Conservation (phyloP, 495 filamentous ascomycete species). For the Lepraria neglecta region DNA sequence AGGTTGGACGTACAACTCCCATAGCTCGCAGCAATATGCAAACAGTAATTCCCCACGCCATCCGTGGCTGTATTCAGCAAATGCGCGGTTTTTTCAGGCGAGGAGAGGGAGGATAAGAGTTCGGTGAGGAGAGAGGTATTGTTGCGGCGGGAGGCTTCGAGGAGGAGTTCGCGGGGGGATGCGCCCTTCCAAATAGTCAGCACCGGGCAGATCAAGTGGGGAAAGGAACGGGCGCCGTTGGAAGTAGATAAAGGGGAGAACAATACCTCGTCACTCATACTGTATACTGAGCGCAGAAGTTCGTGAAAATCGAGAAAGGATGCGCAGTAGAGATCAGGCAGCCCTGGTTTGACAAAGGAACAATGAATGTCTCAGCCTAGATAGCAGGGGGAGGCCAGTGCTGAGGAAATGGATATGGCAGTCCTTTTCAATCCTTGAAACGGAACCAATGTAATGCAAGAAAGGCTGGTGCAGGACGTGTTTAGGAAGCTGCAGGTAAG, state of each 20-base stretch:
- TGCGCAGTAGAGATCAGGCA: too few relatives aligned
- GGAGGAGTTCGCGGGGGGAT: conserved; percentile 71
- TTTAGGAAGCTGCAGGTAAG: conserved; percentile 6
- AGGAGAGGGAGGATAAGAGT: conserved; percentile 40
- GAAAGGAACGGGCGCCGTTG: too few relatives aligned
- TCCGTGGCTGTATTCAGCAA: conserved; percentile 81
- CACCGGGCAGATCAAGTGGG: too few relatives aligned
- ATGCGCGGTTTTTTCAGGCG: conserved; percentile 53
- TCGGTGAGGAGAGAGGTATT: conserved; percentile 75
- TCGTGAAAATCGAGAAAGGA: too few relatives aligned
- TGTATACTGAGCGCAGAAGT: background rate
- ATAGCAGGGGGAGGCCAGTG: too few relatives aligned
- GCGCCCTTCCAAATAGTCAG: conserved; percentile 58
- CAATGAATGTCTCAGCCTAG: too few relatives aligned
- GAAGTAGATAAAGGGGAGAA: background rate
- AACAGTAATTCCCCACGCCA: conserved; percentile 74
- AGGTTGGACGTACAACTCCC: conserved; percentile 67
- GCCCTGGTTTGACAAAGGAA: too few relatives aligned
- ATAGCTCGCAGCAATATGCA: conserved; percentile 80
- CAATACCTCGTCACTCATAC: conserved; percentile 17
- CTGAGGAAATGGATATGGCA: too few relatives aligned
- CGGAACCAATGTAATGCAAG: background rate
- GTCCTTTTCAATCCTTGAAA: background rate
- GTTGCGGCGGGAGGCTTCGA: conserved; percentile 90
- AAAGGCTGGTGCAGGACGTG: background rate